These are phyloP conservation scores for Fagopyrum homotropicum DNA, from an alignment of 148 eudicot species.

Conservation along the genomic window DNA sequence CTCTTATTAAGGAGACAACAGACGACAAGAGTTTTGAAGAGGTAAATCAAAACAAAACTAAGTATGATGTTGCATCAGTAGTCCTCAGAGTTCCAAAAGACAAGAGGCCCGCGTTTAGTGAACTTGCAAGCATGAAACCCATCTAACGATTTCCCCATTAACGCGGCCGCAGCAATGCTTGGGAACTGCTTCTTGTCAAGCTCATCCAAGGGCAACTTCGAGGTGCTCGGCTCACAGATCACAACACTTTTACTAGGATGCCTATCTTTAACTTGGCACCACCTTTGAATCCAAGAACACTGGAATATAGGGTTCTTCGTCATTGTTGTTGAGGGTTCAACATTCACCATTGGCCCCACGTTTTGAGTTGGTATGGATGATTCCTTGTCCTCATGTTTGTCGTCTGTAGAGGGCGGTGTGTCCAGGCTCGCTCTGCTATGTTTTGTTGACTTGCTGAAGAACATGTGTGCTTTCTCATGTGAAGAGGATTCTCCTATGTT, in stretches of 20 bases:
- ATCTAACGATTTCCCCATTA: constrained; percentile 72
- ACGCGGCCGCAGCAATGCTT: constrained; percentile 76
- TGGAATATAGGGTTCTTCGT: constrained; percentile 27
- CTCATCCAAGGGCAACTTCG: constrained; percentile 38
- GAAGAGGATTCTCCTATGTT: constrained; percentile 33
- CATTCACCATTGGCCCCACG: background rate
- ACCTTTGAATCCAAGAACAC: constrained; percentile 75
- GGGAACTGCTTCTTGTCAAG: constrained; percentile 61
- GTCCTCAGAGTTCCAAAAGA: constrained; percentile 62
- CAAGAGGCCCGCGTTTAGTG: constrained; percentile 50
- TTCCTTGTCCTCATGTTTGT: constrained; percentile 17
- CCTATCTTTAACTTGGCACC: constrained; percentile 35
- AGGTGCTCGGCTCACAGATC: constrained; percentile 54
- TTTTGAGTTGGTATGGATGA: constrained; percentile 16
- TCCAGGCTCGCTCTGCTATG: background rate
- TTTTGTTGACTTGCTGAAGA: background rate
- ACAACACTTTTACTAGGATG: constrained; percentile 31
- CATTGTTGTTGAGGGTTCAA: constrained; percentile 4
- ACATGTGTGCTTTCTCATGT: constrained; percentile 28
- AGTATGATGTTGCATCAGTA: constrained; percentile 17
- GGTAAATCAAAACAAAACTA: constrained; percentile 3
- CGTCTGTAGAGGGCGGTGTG: background rate
- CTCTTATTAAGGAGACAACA: background rate
- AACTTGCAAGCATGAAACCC: constrained; percentile 55
- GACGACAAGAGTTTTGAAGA: background rate